Evolutionary conservation across 768 basidiomycete species (phyloP), one percentile per base, ranked within the genome.

Genomic region (Sporobolomyces phaffii): DNA sequence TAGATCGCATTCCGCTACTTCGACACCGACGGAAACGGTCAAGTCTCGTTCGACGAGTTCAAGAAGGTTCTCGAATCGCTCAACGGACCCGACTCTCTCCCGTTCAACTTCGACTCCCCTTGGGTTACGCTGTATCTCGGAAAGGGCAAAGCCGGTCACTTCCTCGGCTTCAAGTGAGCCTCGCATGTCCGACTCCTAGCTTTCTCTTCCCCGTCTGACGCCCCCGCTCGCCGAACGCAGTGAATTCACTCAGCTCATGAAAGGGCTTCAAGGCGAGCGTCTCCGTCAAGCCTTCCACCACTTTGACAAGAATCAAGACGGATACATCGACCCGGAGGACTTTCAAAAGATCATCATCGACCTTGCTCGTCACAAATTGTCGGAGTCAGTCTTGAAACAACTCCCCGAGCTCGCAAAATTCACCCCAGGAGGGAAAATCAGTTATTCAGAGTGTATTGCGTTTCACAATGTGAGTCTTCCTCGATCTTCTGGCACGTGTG

Each of bases 221-320:
- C n/a, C n/a, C n/a, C n/a, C n/a, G n/a, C n/a, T n/a, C n/a, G n/a
- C n/a, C n/a, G n/a, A n/a, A n/a, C n/a, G n/a, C 80, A 89, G 89
- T 77, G 93, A 98, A 78, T 98, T 98, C 80, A 96, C 92, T 34
- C 93, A 97, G 80, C 80, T 98, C 65, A 96, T 99, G 91, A 98
- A 97, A 79, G 94, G 92, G 47, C 83, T 97, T 62, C 96, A 97
- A 80, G 96, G 93, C 75, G 96, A 99, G 79, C 87, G 96, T 36
- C 81, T 99, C 60, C 88, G 96, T 67, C 96, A 99, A 79, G 88
- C 92, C 29, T 99, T 98, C 82, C 88, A 85, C 80, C 85, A 86
- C 78, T 83, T 98, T 76, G 94, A 98, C 78, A 64, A 68, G 62
- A 88, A 94, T 76, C 85, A 88, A 75, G 90, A 94, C 75, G 96